Conservation (phyloP, 805 yeast genomes). For the Tetrapisispora iriomotensis region DNA sequence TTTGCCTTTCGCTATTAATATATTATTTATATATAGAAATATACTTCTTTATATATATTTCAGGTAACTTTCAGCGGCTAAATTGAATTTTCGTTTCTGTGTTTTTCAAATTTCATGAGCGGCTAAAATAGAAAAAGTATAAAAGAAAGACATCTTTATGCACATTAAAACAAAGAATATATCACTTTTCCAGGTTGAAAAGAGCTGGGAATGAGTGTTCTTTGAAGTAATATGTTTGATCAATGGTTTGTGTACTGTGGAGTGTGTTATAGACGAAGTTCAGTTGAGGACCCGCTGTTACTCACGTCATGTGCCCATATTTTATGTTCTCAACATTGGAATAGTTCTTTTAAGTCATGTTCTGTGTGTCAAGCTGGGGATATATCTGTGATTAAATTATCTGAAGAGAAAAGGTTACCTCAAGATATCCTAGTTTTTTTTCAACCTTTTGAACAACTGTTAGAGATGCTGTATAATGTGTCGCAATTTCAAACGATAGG, state of each 20-base stretch:
- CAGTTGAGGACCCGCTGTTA: constrained; percentile 17
- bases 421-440: constrained; percentile 19
- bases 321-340: constrained; percentile 27
- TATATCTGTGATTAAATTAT: constrained; percentile 14
- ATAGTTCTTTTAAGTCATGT: constrained; percentile 6
- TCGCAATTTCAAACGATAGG: constrained; percentile 25
- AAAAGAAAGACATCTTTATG: too few species aligned
- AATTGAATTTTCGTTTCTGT: too few species aligned
- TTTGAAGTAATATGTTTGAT: constrained; percentile 14
- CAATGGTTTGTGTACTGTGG: constrained; percentile 29
- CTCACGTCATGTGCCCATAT: constrained; percentile 34
- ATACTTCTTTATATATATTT: too few species aligned
- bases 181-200: constrained; percentile 4
- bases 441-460: constrained; percentile 18
- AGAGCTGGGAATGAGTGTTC: too few species aligned
- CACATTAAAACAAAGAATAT: too few species aligned
- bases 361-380: constrained; percentile 15
- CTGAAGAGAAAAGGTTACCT: constrained; percentile 14
- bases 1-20: too few species aligned
- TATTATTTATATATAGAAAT: too few species aligned
- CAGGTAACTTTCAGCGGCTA: too few species aligned
- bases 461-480: constrained; percentile 22
- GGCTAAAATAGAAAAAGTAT: too few species aligned
- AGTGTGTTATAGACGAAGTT: constrained; percentile 24
- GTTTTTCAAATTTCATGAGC: too few species aligned